Conservation (phyloP, 805 yeast species). For the Saturnispora hagleri region DNA sequence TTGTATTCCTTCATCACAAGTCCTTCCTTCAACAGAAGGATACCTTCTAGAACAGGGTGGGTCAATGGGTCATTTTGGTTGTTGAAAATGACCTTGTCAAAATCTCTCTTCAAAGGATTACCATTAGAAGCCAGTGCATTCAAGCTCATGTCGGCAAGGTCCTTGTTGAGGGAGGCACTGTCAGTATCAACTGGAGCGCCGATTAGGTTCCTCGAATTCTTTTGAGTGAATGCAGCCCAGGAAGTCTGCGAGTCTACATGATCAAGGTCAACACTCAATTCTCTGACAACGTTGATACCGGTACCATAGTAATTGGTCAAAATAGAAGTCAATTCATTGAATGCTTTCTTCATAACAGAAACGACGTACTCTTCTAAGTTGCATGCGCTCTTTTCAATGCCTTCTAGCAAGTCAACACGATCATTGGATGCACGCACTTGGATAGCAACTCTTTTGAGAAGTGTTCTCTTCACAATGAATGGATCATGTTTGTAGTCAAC, state of each 20-base stretch:
- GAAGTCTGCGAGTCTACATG: slow-evolving; percentile 33
- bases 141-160: slow-evolving; percentile 1
- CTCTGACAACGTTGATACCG: slow-evolving; percentile 23
- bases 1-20: slow-evolving; percentile 32
- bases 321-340: slow-evolving; percentile 23
- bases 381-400: slow-evolving; percentile 32
- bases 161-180: slow-evolving; percentile 9
- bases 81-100: slow-evolving; percentile 29
- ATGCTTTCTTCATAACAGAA: slow-evolving; percentile 32
- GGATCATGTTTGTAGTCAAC: slow-evolving; percentile 38
- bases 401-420: slow-evolving; percentile 35
- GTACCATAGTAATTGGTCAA: slow-evolving; percentile 25
- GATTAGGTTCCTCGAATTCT: slow-evolving; percentile 28
- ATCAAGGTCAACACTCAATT: slow-evolving; percentile 25
- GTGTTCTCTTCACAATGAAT: slow-evolving; percentile 32
- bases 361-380: slow-evolving; percentile 36
- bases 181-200: slow-evolving; percentile 10
- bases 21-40: slow-evolving; percentile 37
- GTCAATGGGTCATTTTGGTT: slow-evolving; percentile 33
- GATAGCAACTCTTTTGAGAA: slow-evolving; percentile 28
- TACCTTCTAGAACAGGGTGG: slow-evolving; percentile 39
- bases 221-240: slow-evolving; percentile 34
- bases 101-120: slow-evolving; percentile 27
- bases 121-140: slow-evolving; percentile 8
- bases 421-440: slow-evolving; percentile 39